Conservation (phyloP, 495 filamentous ascomycete species). For the Neurospora sp. region DNA sequence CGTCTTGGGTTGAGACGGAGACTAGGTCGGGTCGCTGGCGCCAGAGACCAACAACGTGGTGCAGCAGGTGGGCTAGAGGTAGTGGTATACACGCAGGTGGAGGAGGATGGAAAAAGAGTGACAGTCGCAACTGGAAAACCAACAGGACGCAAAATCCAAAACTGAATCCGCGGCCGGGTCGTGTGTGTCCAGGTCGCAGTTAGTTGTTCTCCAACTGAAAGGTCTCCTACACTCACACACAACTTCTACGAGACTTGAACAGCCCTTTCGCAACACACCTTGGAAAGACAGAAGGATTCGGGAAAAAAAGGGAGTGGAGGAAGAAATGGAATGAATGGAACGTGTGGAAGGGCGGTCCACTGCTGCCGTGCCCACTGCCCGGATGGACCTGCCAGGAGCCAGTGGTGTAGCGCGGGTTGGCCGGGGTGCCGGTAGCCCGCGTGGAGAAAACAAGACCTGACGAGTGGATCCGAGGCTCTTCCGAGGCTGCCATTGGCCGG, state of each 20-base stretch:
- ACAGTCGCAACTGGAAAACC: not conserved
- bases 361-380: not conserved
- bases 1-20: not conserved
- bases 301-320: not conserved
- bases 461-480: not conserved
- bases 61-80: not conserved
- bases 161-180: not conserved
- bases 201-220: not conserved
- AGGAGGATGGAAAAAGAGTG: not conserved
- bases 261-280: not conserved
- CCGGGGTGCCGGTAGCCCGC: not conserved
- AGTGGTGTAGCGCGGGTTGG: not conserved
- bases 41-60: not conserved
- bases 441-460: not conserved
- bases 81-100: not conserved
- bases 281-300: not conserved
- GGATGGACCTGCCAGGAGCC: not conserved
- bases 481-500: not conserved
- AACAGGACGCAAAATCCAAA: not conserved
- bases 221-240: not conserved
- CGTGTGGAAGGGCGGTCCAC: not conserved
- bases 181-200: not conserved
- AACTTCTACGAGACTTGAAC: not conserved
- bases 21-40: not conserved
- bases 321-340: not conserved